Evolutionary conservation across 352 stramenopile species (phyloP).

Genomic region (Phytophthora chlamydospora): DNA sequence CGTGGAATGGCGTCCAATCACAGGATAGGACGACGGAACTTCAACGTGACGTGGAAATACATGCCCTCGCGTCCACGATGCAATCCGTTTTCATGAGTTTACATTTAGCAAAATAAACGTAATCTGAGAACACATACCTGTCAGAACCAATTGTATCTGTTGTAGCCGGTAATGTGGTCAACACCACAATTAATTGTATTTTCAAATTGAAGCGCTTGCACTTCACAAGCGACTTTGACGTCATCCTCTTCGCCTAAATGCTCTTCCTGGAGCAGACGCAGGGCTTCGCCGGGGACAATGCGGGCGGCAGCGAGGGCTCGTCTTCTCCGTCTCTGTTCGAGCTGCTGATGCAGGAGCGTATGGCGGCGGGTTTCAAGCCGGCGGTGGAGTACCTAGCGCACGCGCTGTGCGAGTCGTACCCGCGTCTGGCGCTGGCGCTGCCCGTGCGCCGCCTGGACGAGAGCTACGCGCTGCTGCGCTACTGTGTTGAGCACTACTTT

Average conservation of each 20-base stretch:
- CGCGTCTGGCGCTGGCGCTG: slow-evolving; percentile 54
- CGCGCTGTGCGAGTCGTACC: slow-evolving; percentile 76
- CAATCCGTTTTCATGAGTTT: too few relatives aligned
- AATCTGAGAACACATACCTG: not conserved
- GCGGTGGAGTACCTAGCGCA: slow-evolving; percentile 80
- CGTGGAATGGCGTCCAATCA: not conserved
- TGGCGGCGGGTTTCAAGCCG: slow-evolving; percentile 76
- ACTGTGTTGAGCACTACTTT: slow-evolving; percentile 74
- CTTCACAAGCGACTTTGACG: slow-evolving; percentile 15
- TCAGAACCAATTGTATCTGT: not conserved
- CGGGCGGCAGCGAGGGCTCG: slow-evolving; percentile 6
- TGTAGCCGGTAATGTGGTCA: not conserved
- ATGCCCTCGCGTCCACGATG: too few relatives aligned
- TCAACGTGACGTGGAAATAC: not conserved
- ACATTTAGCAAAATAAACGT: too few relatives aligned
- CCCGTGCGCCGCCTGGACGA: slow-evolving; percentile 80
- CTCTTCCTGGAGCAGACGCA: slow-evolving; percentile 85
- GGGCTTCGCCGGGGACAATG: slow-evolving; percentile 50
- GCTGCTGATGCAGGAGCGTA: slow-evolving; percentile 88
- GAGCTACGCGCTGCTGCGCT: slow-evolving; percentile 72
- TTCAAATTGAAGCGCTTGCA: not conserved
- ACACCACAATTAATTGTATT: not conserved
- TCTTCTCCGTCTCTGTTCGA: slow-evolving; percentile 80
- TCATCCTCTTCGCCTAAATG: slow-evolving; percentile 38
- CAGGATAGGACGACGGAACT: not conserved